These are phyloP conservation scores for Magnaporthiopsis rhizophila DNA, from an alignment of 2,329 filamentous ascomycete genomes.

Conservation along the genomic window DNA sequence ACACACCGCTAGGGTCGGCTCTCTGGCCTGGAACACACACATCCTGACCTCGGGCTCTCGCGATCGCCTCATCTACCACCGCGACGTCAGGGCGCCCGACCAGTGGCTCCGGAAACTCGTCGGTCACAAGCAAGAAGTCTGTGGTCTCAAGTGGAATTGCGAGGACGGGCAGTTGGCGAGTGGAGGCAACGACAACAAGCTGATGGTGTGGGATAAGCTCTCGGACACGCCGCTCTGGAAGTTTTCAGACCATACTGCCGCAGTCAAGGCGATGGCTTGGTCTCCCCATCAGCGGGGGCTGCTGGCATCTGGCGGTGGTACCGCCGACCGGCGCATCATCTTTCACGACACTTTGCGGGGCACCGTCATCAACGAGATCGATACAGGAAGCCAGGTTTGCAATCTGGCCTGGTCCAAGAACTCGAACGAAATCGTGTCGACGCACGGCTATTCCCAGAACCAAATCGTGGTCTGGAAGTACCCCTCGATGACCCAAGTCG, in stretches of 20 bases:
- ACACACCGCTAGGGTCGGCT: slow-evolving; percentile 86
- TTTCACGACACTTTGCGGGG: slow-evolving; percentile 96
- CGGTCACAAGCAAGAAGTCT: slow-evolving; percentile 97
- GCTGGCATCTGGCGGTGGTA: slow-evolving; percentile 91
- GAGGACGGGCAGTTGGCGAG: slow-evolving; percentile 92
- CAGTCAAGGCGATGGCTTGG: slow-evolving; percentile 97
- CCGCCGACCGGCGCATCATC: slow-evolving; percentile 90
- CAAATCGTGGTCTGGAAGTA: slow-evolving; percentile 99
- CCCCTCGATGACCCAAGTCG: slow-evolving; percentile 94
- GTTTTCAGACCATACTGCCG: slow-evolving; percentile 89
- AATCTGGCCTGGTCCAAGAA: slow-evolving; percentile 97
- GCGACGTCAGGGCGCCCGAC: slow-evolving; percentile 86
- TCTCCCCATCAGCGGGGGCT: slow-evolving; percentile 91
- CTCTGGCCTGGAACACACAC: slow-evolving; percentile 95
- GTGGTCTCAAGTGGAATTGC: slow-evolving; percentile 92
- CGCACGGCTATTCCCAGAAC: slow-evolving; percentile 95
- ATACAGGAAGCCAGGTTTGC: slow-evolving; percentile 98
- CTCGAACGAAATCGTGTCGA: slow-evolving; percentile 94
- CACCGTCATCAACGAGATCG: slow-evolving; percentile 73
- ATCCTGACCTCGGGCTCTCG: slow-evolving; percentile 93
- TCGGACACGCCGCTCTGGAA: slow-evolving; percentile 89
- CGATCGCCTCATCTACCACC: slow-evolving; percentile 88
- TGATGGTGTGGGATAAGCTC: slow-evolving; percentile 97
- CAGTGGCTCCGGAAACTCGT: slow-evolving; percentile 82
- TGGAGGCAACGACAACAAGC: slow-evolving; percentile 96